A percentile compares a stretch with the other conserved stretches of the same genome.
These are phyloP conservation scores for Rosa persica DNA, from an alignment of 306 rosid genomes.

Conservation along the genomic window DNA sequence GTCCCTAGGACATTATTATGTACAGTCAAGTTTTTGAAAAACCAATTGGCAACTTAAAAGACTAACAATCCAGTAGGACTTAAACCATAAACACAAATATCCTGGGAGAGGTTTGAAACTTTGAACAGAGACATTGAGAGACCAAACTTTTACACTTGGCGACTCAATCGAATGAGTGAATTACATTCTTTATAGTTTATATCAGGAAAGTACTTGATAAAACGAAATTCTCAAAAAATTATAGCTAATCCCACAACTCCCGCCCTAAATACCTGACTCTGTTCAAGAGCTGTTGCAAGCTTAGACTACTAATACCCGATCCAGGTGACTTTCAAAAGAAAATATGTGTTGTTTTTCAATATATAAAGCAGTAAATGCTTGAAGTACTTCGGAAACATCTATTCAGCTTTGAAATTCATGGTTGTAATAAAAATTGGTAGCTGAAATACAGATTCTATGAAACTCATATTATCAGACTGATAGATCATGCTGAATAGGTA, in stretches of 20 bases:
- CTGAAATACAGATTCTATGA: background rate
- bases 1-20: conserved; percentile 62
- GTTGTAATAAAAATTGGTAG: background rate
- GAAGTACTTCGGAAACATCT: background rate
- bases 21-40: background rate
- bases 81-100: background rate
- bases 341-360: background rate
- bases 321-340: background rate
- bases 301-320: background rate
- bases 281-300: background rate
- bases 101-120: background rate
- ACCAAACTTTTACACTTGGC: background rate
- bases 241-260: background rate
- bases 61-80: background rate
- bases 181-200: too few relatives aligned
- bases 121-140: background rate
- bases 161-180: background rate
- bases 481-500: background rate
- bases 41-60: background rate
- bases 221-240: background rate
- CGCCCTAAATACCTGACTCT: background rate
- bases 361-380: background rate
- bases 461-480: background rate
- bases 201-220: background rate
- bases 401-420: background rate